Conservation (phyloP, 768 basidiomycete genomes). For the Candolleomyces efflorescens region DNA sequence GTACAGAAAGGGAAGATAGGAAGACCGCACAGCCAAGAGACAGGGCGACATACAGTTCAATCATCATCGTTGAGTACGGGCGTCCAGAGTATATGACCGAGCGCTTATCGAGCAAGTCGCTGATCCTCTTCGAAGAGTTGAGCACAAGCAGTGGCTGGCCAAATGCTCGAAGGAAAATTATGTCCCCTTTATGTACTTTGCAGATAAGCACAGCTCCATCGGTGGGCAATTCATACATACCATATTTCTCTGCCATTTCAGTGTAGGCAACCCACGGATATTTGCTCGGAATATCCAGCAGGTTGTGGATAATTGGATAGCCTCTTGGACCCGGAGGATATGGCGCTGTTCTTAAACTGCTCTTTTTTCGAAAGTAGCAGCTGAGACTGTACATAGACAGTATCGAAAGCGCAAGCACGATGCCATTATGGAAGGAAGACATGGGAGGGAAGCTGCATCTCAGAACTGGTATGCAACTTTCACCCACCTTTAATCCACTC, state of each 20-base stretch:
- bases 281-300: not conserved
- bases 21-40: not conserved
- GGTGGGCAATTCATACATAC: slow-evolving; percentile 16
- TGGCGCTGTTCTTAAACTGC: not conserved
- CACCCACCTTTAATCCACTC: too few species aligned
- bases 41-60: slow-evolving; percentile 33
- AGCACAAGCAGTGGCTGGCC: slow-evolving; percentile 45
- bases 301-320: not conserved
- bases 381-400: not conserved
- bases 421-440: too few species aligned
- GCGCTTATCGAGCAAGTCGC: slow-evolving; percentile 44
- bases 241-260: slow-evolving; percentile 38
- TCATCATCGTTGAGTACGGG: slow-evolving; percentile 36
- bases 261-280: slow-evolving; percentile 45
- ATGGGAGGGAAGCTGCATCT: too few species aligned
- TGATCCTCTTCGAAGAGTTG: slow-evolving; percentile 35
- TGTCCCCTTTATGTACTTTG: not conserved
- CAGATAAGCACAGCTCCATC: too few species aligned
- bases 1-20: not conserved
- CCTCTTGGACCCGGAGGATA: not conserved
- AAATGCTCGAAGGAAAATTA: not conserved
- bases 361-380: not conserved
- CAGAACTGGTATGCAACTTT: too few species aligned
- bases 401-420: not conserved
- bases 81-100: slow-evolving; percentile 43